These are phyloP conservation scores for Hypericum perforatum DNA, from an alignment of 345 rosid species.

Conservation along the genomic window DNA sequence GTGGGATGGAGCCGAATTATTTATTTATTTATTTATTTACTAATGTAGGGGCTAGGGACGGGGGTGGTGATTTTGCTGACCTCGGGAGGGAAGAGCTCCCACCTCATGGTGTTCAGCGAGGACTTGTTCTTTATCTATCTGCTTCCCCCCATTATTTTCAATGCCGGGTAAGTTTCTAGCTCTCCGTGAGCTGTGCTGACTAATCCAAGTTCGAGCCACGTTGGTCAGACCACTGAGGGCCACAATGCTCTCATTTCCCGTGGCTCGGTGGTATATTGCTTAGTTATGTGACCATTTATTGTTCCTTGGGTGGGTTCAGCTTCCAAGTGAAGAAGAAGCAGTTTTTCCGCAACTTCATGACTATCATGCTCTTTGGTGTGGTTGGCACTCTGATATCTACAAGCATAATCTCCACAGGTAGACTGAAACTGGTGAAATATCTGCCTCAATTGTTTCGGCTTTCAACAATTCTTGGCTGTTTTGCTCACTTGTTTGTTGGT, in stretches of 20 bases:
- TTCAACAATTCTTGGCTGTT: neutral
- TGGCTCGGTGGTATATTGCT: neutral
- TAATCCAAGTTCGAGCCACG: too few species aligned
- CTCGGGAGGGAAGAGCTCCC: constrained; percentile 73
- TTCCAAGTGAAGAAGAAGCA: constrained; percentile 99
- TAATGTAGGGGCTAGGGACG: constrained; percentile 70
- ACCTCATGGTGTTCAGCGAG: constrained; percentile 82
- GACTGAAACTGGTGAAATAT: neutral
- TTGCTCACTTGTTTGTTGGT: neutral
- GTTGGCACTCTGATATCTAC: constrained; percentile 91
- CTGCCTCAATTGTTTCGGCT: neutral
- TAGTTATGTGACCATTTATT: neutral
- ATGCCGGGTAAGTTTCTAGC: constrained; percentile 66
- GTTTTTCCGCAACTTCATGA: constrained; percentile 93
- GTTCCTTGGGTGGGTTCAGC: constrained; percentile 21
- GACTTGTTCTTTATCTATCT: constrained; percentile 94
- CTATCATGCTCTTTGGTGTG: constrained; percentile 88
- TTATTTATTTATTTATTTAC: neutral
- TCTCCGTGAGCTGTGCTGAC: neutral
- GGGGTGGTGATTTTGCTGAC: constrained; percentile 74
- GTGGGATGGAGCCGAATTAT: too few species aligned
- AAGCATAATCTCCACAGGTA: constrained; percentile 70
- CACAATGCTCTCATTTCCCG: neutral
- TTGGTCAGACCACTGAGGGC: too few species aligned
- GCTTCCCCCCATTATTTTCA: constrained; percentile 95